phyloP scores from a whole-genome alignment of 2,329 filamentous ascomycete genomes.

The Rugonectria rugulosa region DNA sequence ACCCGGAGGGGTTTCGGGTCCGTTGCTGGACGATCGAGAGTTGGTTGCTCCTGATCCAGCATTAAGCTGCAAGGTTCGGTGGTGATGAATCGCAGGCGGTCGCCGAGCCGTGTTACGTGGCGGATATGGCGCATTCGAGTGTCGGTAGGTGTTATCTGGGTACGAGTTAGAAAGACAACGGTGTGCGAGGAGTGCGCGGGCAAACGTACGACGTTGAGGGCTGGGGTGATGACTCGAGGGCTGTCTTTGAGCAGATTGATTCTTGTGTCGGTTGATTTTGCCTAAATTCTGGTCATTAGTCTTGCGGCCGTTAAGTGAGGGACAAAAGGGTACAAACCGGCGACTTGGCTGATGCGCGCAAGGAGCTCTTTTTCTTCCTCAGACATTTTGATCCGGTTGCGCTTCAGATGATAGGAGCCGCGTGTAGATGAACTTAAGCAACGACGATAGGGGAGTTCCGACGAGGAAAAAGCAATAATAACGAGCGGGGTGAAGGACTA shows the following conservation, averaged over 20 bases:
- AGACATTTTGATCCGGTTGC: conserved; percentile 46
- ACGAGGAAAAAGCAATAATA: conserved; percentile 8
- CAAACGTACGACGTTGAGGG: conserved; percentile 48
- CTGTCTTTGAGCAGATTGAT: conserved; percentile 55
- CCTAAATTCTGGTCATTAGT: conserved; percentile 55
- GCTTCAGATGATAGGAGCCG: not conserved
- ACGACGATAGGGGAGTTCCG: too few species aligned
- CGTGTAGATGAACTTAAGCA: not conserved
- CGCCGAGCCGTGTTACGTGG: conserved; percentile 47
- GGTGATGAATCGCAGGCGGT: conserved; percentile 48
- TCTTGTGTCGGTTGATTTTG: conserved; percentile 83
- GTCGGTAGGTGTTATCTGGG: conserved; percentile 45
- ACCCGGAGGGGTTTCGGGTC: conserved; percentile 43
- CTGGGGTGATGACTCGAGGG: conserved; percentile 37
- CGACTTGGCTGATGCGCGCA: conserved; percentile 60
- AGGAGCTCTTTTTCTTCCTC: conserved; percentile 61
- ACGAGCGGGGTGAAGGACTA: not conserved
- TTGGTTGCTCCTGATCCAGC: conserved; percentile 43
- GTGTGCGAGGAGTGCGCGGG: not conserved
- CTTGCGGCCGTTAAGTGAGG: conserved; percentile 19
- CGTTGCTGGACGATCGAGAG: conserved; percentile 46
- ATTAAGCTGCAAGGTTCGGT: conserved; percentile 72
- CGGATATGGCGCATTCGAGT: conserved; percentile 44
- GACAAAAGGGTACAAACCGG: conserved; percentile 48
- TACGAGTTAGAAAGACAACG: conserved; percentile 11